Evolutionary conservation across 192 early-diverging fungal genomes (phyloP).

Genomic region (Chytriomyces confervae): DNA sequence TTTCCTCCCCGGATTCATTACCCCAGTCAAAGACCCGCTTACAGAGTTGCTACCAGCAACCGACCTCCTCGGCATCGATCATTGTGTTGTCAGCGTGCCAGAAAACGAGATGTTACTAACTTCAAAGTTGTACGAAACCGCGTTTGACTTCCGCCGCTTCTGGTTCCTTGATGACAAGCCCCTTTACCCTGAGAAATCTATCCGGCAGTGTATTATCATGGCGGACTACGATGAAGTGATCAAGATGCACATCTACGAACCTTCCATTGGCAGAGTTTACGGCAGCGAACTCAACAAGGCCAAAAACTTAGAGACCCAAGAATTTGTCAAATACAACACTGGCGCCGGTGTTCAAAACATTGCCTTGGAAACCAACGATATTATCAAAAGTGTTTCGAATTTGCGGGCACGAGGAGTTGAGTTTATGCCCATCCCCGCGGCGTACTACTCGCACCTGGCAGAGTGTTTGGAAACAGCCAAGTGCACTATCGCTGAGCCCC

Average conservation of each 20-base stretch:
- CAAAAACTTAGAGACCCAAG: slow-evolving; percentile 91
- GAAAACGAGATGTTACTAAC: slow-evolving; percentile 86
- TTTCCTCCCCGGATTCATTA: slow-evolving; percentile 87
- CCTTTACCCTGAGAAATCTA: slow-evolving; percentile 37
- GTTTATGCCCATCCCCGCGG: slow-evolving; percentile 80
- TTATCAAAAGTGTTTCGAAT: slow-evolving; percentile 81
- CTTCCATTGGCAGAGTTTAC: too few species aligned
- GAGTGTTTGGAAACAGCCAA: slow-evolving; percentile 72
- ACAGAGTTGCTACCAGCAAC: slow-evolving; percentile 58
- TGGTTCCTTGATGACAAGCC: slow-evolving; percentile 94
- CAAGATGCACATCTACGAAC: slow-evolving; percentile 97
- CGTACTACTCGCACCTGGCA: slow-evolving; percentile 88
- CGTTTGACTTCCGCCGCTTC: slow-evolving; percentile 96
- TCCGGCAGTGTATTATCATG: slow-evolving; percentile 95
- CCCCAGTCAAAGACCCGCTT: slow-evolving; percentile 45
- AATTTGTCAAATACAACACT: slow-evolving; percentile 83
- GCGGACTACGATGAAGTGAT: slow-evolving; percentile 86
- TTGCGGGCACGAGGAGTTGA: slow-evolving; percentile 87
- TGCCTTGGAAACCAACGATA: slow-evolving; percentile 87
- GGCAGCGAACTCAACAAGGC: too few species aligned
- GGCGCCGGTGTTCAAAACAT: slow-evolving; percentile 81
- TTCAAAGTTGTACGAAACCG: slow-evolving; percentile 86
- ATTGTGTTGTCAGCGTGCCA: slow-evolving; percentile 96
- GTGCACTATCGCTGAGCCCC: slow-evolving; percentile 78
- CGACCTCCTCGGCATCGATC: slow-evolving; percentile 80